Base-by-base conservation (phyloP, 257 asterid genomes). In the Ocimum tenuiflorum region DNA sequence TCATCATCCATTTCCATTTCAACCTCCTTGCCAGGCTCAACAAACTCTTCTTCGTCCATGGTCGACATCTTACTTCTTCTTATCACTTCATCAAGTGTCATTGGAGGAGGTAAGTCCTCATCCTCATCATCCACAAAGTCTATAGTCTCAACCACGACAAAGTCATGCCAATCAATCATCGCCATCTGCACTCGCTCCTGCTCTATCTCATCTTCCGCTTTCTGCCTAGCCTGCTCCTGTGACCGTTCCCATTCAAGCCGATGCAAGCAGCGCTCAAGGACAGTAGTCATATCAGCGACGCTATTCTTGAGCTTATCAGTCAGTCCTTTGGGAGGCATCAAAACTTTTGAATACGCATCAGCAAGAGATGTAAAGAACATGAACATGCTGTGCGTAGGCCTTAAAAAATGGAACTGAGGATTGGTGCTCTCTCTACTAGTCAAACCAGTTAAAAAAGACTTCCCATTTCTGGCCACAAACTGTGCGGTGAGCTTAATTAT, bases 1-100 rank as follows among this genome's bases (percentile, higher is more conserved):
- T 91, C 98, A 78, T 91, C 98, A 54, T 91, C 98, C 98, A 91
- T 91, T 55, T 89, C 96, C 98, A 89, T 91, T 71, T 89, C 96
- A 3, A 89, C 91, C 76, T 89, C 98, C 83, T 91, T 91, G 35
- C 89, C 91, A 70, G 95, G 91, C 82, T 89, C 96, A 65, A 81
- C 78, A 68, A 69, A 47, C 52, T 87, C 96, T n/a, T 85, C 96
- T 65, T 82, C 95, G 65, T 85, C 95, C 81, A 70, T 52, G 19
- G 85, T 56, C 6, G 96, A 73, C 71, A 85, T 63, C 89, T 89
- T 91, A 85, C 98, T 89, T 81, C 98, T 89, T 73, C 95, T 85
- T 51, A 91, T 84, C 73, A 91, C 96, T 85, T 91, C 98, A 68
- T 91, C 96, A 36, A 89, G 84, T 8, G 95, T 91, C 98, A 91